A percentile compares a stretch with the other conserved stretches of the same genome.
Conservation (phyloP, 2,329 filamentous ascomycete genomes). For the Fusarium aywerte region DNA sequence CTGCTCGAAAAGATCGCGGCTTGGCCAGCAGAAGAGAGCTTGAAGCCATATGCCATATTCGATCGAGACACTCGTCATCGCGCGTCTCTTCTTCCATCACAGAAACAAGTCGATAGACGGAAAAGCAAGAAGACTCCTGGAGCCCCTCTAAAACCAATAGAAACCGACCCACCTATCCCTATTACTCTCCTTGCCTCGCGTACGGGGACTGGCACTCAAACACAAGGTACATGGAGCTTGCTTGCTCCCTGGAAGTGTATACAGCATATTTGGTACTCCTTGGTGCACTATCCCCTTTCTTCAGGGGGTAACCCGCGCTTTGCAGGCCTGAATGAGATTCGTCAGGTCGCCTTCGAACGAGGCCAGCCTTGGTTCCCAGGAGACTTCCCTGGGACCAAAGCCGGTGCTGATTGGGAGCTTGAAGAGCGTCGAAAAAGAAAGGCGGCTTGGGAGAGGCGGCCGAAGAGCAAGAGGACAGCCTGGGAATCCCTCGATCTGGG, state of each 20-base stretch:
- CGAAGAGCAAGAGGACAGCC: constrained; percentile 82
- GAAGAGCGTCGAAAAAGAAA: constrained; percentile 76
- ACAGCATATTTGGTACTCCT: constrained; percentile 82
- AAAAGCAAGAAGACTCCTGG: constrained; percentile 73
- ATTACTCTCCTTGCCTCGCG: constrained; percentile 74
- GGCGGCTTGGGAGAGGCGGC: constrained; percentile 79
- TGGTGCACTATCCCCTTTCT: constrained; percentile 84
- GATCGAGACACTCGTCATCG: constrained; percentile 72
- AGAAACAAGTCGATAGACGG: constrained; percentile 83
- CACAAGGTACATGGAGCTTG: constrained; percentile 81
- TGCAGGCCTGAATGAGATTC: constrained; percentile 81
- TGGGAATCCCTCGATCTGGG: constrained; percentile 82
- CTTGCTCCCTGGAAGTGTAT: constrained; percentile 93
- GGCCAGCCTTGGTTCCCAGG: constrained; percentile 84
- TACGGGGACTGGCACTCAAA: constrained; percentile 57
- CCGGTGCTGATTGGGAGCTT: constrained; percentile 82
- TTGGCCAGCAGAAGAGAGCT: constrained; percentile 72
- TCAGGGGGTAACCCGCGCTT: constrained; percentile 84
- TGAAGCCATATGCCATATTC: constrained; percentile 69
- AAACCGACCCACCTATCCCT: constrained; percentile 80
- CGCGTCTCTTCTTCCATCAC: constrained; percentile 75
- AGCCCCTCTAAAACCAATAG: constrained; percentile 64
- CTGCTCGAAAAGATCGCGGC: constrained; percentile 70
- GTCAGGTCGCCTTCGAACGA: constrained; percentile 84
- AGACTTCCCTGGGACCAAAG: constrained; percentile 82